Percentiles rank a stretch among this genome's conserved stretches.
Conservation (phyloP, 306 rosid species). For the Dryas octopetala region DNA sequence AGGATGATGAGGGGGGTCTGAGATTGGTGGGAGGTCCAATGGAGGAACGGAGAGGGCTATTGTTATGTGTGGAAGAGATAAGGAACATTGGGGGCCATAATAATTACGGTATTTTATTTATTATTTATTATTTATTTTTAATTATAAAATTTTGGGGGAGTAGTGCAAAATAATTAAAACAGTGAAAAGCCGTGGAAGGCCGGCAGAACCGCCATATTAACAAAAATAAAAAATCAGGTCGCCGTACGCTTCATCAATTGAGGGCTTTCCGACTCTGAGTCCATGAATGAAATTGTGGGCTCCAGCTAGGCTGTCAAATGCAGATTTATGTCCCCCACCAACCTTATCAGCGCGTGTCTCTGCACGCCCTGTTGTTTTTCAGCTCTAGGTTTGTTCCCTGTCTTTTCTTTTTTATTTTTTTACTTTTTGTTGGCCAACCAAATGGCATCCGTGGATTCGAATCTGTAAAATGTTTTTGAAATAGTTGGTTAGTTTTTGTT, state of each 20-base stretch:
- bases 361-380: neutral
- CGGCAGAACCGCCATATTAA: no score
- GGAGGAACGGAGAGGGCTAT: slow-evolving; percentile 21
- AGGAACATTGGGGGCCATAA: slow-evolving; percentile 66
- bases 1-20: slow-evolving; percentile 4
- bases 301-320: slow-evolving; percentile 25
- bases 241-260: slow-evolving; percentile 50
- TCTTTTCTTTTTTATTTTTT: no score
- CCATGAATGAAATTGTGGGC: slow-evolving; percentile 41
- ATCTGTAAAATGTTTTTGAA: no score
- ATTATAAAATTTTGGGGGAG: no score
- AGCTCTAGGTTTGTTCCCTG: no score
- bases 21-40: slow-evolving; percentile 34
- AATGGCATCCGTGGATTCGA: no score
- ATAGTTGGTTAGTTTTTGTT: no score
- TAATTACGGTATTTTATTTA: slow-evolving; percentile 29
- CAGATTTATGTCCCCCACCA: neutral
- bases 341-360: slow-evolving; percentile 11
- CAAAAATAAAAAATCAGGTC: slow-evolving; percentile 32
- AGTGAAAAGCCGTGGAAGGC: no score
- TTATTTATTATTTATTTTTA: neutral
- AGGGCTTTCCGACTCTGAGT: slow-evolving; percentile 45
- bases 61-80: slow-evolving; percentile 47
- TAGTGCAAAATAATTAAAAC: no score
- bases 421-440: no score